Conservation (phyloP, 2,329 filamentous ascomycete genomes). For the Cordyceps javanica region DNA sequence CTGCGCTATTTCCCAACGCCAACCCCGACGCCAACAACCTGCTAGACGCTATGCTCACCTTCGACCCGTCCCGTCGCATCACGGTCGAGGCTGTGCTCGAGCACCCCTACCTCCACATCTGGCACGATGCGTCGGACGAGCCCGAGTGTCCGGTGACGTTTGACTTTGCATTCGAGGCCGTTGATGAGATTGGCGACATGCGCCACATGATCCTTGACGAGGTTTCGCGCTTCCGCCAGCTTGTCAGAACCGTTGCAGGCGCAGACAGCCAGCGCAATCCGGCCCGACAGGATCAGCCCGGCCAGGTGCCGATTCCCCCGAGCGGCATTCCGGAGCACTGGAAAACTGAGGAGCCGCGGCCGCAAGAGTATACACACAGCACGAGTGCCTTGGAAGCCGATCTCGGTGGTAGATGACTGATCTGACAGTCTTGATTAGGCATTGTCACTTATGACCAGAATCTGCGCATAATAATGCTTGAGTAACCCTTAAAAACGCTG, state of each 20-base stretch:
- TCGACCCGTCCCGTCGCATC: constrained; percentile 90
- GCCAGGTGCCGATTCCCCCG: too few relatives aligned
- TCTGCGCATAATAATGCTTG: too few relatives aligned
- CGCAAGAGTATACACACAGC: too few relatives aligned
- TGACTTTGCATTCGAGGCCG: constrained; percentile 97
- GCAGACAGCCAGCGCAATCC: too few relatives aligned
- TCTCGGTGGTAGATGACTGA: too few relatives aligned
- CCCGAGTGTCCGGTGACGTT: constrained; percentile 92
- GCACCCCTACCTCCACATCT: constrained; percentile 94
- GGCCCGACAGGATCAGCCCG: too few relatives aligned
- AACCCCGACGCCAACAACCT: constrained; percentile 92
- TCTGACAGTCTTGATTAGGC: too few relatives aligned
- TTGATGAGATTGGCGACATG: constrained; percentile 93
- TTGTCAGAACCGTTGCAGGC: constrained; percentile 49
- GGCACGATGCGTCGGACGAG: constrained; percentile 97
- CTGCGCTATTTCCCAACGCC: constrained; percentile 81
- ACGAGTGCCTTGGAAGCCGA: too few relatives aligned
- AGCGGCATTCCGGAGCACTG: too few relatives aligned
- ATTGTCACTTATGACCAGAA: too few relatives aligned
- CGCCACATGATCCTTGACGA: constrained; percentile 96
- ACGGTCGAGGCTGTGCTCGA: constrained; percentile 92
- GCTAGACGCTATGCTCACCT: constrained; percentile 93
- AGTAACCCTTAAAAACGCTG: too few relatives aligned
- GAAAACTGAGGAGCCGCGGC: too few relatives aligned
- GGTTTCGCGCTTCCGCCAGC: constrained; percentile 74